These are phyloP conservation scores for Asterella californica DNA, from an alignment of 225 moss, liverwort and hornwort genomes.

Conservation along the genomic window DNA sequence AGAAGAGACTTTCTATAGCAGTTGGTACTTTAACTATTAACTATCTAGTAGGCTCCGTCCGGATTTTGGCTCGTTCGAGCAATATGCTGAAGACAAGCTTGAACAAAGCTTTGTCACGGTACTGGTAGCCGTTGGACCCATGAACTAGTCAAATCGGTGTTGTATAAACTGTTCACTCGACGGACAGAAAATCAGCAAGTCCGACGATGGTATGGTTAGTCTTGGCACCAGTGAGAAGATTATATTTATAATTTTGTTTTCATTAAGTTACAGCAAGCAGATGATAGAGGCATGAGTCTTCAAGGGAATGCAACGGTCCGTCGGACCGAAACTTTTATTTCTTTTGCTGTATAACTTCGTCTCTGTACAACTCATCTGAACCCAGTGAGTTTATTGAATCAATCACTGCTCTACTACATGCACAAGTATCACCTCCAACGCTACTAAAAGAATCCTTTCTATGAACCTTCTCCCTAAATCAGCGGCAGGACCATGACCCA, in stretches of 20 bases:
- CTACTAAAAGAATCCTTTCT: too few species aligned
- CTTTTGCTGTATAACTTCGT: not conserved
- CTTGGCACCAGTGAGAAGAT: too few species aligned
- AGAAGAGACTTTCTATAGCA: not conserved
- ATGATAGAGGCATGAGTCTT: not conserved
- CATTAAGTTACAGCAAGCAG: not conserved
- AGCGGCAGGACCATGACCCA: not conserved
- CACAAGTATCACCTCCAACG: too few species aligned
- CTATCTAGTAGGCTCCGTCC: not conserved
- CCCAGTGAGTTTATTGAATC: not conserved
- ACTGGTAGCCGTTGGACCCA: not conserved
- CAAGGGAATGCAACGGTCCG: not conserved
- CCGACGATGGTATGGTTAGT: not conserved
- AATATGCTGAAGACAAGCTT: not conserved
- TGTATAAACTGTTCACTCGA: not conserved
- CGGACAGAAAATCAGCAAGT: not conserved
- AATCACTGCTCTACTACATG: not conserved
- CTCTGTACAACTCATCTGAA: not conserved
- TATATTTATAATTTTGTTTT: not conserved
- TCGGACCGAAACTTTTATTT: not conserved
- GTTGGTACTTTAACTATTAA: not conserved
- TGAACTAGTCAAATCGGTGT: conserved; percentile 8
- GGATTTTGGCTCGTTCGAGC: not conserved
- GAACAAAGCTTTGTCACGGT: not conserved
- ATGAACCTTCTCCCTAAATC: too few species aligned